phyloP scores from a whole-genome alignment of 1,284 basidiomycete genomes.

The Xerocomus cyaneibrunnescens region DNA sequence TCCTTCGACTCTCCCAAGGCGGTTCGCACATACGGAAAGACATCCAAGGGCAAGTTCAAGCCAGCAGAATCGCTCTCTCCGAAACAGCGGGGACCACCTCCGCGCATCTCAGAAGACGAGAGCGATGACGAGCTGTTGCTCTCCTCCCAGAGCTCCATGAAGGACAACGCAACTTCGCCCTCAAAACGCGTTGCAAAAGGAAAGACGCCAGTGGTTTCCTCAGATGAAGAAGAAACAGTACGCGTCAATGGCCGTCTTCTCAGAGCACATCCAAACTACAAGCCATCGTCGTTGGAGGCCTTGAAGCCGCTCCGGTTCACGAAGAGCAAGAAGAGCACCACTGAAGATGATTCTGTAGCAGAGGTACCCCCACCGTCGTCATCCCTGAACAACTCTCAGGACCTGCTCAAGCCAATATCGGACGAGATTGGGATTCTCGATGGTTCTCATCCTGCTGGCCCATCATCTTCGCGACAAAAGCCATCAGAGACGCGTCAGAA shows the following conservation, averaged over 20 bases:
- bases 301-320: slow-evolving; percentile 38
- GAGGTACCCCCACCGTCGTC: slow-evolving; percentile 23
- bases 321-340: slow-evolving; percentile 28
- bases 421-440: slow-evolving; percentile 13
- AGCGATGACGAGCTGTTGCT: slow-evolving; percentile 36
- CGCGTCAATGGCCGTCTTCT: slow-evolving; percentile 18
- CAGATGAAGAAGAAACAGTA: slow-evolving; percentile 13
- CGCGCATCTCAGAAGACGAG: slow-evolving; percentile 7
- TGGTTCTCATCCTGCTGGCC: not conserved
- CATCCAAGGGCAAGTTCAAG: slow-evolving; percentile 17
- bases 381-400: slow-evolving; percentile 29
- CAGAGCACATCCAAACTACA: slow-evolving; percentile 26
- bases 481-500: slow-evolving; percentile 1
- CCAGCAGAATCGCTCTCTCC: not conserved
- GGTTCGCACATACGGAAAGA: not conserved
- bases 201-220: not conserved
- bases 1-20: slow-evolving; percentile 18
- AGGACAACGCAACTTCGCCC: slow-evolving; percentile 9
- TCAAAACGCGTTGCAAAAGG: slow-evolving; percentile 14
- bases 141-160: slow-evolving; percentile 28
- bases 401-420: slow-evolving; percentile 22
- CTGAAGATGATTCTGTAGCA: not conserved
- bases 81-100: not conserved
- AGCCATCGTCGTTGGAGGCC: slow-evolving; percentile 9
- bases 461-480: slow-evolving; percentile 2